A percentile compares a stretch with the other conserved stretches of the same genome.
Evolutionary conservation across 345 rosid species (phyloP).

Genomic region (Noccaea caerulescens): DNA sequence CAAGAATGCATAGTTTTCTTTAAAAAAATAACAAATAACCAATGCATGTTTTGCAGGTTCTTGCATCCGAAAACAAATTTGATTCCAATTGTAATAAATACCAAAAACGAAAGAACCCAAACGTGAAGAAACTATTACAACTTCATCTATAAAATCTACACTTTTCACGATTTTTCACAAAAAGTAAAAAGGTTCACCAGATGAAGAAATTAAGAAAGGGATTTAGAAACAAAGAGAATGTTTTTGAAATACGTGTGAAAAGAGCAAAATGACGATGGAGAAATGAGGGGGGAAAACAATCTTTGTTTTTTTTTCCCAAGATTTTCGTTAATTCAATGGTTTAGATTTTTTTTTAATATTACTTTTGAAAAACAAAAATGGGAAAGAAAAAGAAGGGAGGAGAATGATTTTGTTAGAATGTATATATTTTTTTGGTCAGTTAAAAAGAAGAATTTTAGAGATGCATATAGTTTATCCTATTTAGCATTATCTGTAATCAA

Average conservation of each 20-base stretch:
- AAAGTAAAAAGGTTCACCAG: neutral
- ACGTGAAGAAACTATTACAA: neutral
- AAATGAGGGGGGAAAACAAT: constrained; percentile 16
- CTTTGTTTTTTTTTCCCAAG: constrained; percentile 3
- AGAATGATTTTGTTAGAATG: constrained; percentile 1
- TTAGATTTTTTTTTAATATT: neutral
- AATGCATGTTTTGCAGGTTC: constrained; percentile 5
- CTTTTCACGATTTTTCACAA: neutral
- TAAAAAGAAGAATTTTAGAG: neutral
- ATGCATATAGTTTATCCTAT: neutral
- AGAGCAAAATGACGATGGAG: constrained; percentile 30
- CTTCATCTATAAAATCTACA: neutral
- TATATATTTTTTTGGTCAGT: neutral
- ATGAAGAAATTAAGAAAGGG: neutral
- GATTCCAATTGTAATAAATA: neutral
- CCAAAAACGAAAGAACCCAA: neutral
- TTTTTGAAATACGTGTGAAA: neutral
- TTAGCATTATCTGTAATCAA: neutral
- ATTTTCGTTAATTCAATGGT: constrained; percentile 31
- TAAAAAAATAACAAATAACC: neutral
- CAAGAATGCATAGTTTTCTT: neutral
- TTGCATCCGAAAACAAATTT: neutral
- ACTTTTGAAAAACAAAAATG: neutral
- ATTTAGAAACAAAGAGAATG: neutral
- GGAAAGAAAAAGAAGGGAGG: constrained; percentile 32